Conservation (phyloP, 352 stramenopile genomes). For the Phytophthora chlamydospora region DNA sequence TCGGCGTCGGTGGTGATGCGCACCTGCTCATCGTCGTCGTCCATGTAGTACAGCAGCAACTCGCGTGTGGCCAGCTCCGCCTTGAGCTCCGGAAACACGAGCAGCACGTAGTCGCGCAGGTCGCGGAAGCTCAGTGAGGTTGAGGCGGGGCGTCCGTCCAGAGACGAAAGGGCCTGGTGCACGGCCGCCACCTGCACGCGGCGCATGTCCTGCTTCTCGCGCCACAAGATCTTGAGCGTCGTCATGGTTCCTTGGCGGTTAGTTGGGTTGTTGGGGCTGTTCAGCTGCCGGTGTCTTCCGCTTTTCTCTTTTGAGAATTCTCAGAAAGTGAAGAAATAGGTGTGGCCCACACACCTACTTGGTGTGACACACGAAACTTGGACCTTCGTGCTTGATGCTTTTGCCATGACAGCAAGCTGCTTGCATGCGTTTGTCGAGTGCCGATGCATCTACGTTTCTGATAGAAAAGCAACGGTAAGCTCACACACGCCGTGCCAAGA, state of each 20-base stretch:
- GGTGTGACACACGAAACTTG: too few species aligned
- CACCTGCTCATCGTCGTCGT: constrained; percentile 85
- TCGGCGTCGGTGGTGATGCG: constrained; percentile 85
- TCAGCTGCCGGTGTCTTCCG: background rate
- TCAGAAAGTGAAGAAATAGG: background rate
- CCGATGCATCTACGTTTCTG: too few species aligned
- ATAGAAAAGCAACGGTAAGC: too few species aligned
- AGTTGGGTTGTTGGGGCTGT: constrained; percentile 8
- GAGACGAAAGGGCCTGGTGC: constrained; percentile 58
- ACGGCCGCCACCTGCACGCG: constrained; percentile 77
- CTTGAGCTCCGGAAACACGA: constrained; percentile 69
- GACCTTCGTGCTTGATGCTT: too few species aligned
- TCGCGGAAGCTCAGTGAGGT: constrained; percentile 61
- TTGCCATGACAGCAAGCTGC: too few species aligned
- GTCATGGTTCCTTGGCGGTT: constrained; percentile 45
- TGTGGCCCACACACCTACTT: too few species aligned
- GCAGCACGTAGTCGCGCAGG: constrained; percentile 67
- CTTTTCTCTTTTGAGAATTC: constrained; percentile 1
- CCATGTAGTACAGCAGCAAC: constrained; percentile 81
- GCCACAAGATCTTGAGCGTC: constrained; percentile 88
- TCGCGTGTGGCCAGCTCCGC: constrained; percentile 25
- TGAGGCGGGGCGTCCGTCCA: constrained; percentile 45
- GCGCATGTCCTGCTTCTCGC: constrained; percentile 85
- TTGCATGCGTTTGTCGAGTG: too few species aligned
- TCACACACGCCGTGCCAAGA: too few species aligned